Conservation (phyloP, 352 stramenopile species). For the Peronospora belbahrii region DNA sequence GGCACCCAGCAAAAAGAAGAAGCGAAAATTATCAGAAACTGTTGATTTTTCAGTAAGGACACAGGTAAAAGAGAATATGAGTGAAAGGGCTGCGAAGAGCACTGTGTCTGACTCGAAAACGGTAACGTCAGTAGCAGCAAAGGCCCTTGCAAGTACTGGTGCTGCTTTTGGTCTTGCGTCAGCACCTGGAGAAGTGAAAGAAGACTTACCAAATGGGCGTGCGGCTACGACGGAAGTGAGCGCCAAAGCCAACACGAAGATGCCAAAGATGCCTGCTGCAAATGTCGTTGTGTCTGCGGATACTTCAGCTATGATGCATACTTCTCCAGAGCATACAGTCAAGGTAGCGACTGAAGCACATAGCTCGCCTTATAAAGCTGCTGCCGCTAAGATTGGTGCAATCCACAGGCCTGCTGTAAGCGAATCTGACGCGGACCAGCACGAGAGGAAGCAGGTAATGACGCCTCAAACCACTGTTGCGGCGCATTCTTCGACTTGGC, state of each 20-base stretch:
- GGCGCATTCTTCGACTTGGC: conserved; percentile 18
- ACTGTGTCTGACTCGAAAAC: not conserved
- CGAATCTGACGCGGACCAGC: conserved; percentile 5
- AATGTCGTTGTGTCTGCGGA: conserved; percentile 7
- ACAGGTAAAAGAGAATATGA: conserved; percentile 8
- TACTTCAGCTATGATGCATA: conserved; percentile 14
- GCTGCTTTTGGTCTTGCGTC: not conserved
- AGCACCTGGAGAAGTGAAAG: conserved; percentile 1
- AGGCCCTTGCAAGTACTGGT: not conserved
- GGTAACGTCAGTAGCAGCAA: not conserved
- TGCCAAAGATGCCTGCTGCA: not conserved
- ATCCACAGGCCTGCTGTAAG: conserved; percentile 6
- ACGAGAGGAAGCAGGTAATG: conserved; percentile 6
- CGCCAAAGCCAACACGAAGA: conserved; percentile 3
- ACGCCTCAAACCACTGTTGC: not conserved
- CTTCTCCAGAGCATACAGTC: conserved; percentile 25
- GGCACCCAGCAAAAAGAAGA: conserved; percentile 25
- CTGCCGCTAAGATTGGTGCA: conserved; percentile 20
- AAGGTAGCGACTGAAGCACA: conserved; percentile 25
- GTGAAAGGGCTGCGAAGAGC: not conserved
- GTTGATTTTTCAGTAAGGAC: conserved; percentile 16
- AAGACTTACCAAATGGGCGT: not conserved
- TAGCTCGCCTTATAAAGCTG: conserved; percentile 29
- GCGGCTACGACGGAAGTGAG: not conserved
- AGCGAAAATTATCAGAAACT: conserved; percentile 35